phyloP scores from a whole-genome alignment of 495 filamentous ascomycete genomes.

The Venustampulla echinocandica region DNA sequence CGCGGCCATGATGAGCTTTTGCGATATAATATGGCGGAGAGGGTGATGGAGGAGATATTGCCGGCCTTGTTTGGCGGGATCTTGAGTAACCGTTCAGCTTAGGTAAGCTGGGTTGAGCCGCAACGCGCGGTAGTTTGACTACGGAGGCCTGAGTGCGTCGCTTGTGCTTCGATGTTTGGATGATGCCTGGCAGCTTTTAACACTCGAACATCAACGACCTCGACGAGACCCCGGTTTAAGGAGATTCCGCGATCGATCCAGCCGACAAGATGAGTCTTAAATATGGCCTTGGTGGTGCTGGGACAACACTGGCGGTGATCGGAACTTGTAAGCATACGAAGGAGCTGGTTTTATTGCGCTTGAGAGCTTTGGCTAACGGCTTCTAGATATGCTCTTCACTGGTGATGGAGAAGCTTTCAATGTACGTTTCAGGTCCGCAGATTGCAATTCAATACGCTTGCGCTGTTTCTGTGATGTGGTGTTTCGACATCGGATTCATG shows the following conservation, averaged over 20 bases:
- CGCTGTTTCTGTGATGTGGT: too few relatives aligned
- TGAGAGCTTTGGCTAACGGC: slow-evolving; percentile 29
- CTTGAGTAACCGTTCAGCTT: background rate
- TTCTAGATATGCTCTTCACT: slow-evolving; percentile 91
- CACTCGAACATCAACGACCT: background rate
- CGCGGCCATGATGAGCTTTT: slow-evolving; percentile 19
- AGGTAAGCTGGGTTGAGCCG: slow-evolving; percentile 8
- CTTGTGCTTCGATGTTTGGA: slow-evolving; percentile 2
- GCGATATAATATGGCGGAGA: slow-evolving; percentile 9
- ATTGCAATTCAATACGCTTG: too few relatives aligned
- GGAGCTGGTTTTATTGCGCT: slow-evolving; percentile 1
- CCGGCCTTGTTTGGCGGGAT: too few relatives aligned
- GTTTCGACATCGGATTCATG: too few relatives aligned
- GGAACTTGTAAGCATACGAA: slow-evolving; percentile 64
- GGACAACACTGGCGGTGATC: slow-evolving; percentile 66
- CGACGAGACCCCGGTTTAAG: background rate
- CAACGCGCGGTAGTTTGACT: slow-evolving; percentile 7
- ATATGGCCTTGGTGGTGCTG: slow-evolving; percentile 64
- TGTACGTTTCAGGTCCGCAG: slow-evolving; percentile 44
- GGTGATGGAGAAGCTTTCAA: slow-evolving; percentile 95
- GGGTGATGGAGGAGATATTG: slow-evolving; percentile 12
- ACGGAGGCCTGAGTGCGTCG: slow-evolving; percentile 8
- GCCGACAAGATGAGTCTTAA: slow-evolving; percentile 41
- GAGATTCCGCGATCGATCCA: too few relatives aligned
- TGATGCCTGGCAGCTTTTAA: slow-evolving; percentile 8